Conservation (phyloP, 2,329 filamentous ascomycete species). For the Clarireedia paspali region DNA sequence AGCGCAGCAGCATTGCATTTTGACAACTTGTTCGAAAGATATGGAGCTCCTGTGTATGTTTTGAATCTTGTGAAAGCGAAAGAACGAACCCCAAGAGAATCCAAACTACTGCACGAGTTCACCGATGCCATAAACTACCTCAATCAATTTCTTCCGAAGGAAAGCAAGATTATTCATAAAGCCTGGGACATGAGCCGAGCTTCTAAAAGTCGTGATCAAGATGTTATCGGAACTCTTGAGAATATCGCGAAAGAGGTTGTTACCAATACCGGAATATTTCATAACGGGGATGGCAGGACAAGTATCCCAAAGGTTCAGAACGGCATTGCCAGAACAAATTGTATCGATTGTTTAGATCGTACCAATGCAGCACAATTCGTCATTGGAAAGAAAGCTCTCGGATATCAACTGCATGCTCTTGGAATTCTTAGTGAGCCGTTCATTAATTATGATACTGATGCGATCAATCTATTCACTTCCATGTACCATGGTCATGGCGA, state of each 20-base stretch:
- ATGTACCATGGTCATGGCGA: constrained; percentile 99
- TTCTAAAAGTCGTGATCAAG: constrained; percentile 82
- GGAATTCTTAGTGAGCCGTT: constrained; percentile 74
- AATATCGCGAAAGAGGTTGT: constrained; percentile 83
- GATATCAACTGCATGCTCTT: constrained; percentile 83
- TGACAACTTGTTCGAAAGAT: constrained; percentile 86
- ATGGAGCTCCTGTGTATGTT: constrained; percentile 86
- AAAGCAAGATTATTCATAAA: constrained; percentile 84
- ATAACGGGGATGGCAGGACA: constrained; percentile 71
- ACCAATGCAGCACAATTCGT: constrained; percentile 98
- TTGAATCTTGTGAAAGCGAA: constrained; percentile 86
- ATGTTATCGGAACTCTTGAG: constrained; percentile 90
- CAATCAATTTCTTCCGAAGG: constrained; percentile 81
- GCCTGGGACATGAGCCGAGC: constrained; percentile 98
- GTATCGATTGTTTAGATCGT: constrained; percentile 93
- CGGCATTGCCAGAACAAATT: constrained; percentile 90
- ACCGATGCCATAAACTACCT: constrained; percentile 83
- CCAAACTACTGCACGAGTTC: constrained; percentile 82
- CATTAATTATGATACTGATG: constrained; percentile 91
- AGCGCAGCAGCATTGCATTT: constrained; percentile 90
- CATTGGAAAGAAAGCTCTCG: constrained; percentile 88
- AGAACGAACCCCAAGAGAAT: constrained; percentile 83
- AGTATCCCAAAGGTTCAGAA: constrained; percentile 70
- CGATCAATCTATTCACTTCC: constrained; percentile 90
- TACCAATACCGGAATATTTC: constrained; percentile 83